Percentiles rank a stretch among this genome's conserved stretches.
Evolutionary conservation across 306 rosid species (phyloP).

Genomic region (Datisca glomerata): DNA sequence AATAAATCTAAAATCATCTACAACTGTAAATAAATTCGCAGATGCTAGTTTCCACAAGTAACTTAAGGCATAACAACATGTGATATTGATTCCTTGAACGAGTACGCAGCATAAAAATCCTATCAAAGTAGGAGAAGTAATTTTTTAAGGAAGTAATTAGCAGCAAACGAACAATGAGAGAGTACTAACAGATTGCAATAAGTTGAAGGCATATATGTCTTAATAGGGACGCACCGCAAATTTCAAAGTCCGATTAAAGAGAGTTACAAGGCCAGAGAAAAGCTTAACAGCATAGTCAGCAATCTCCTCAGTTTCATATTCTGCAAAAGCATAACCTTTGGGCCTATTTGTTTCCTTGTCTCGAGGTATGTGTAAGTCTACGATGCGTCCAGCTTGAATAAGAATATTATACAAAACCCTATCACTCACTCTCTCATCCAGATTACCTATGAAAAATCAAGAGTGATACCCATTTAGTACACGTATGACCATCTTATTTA

Average conservation of each 20-base stretch:
- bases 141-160: no score
- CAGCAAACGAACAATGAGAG: not conserved
- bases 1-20: no score
- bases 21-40: no score
- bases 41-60: no score
- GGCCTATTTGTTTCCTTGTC: constrained; percentile 73
- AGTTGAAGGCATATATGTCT: not conserved
- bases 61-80: no score
- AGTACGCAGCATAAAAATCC: no score
- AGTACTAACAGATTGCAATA: no score
- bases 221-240: constrained; percentile 51
- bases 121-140: no score
- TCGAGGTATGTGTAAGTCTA: constrained; percentile 71
- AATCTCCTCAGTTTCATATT: constrained; percentile 73
- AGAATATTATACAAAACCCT: constrained; percentile 75
- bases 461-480: not conserved
- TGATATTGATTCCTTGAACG: no score
- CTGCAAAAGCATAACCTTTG: constrained; percentile 82
- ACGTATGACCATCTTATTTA: no score
- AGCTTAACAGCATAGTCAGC: constrained; percentile 83
- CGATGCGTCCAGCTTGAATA: constrained; percentile 80
- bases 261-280: constrained; percentile 84
- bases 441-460: constrained; percentile 44
- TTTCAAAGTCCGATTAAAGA: constrained; percentile 67
- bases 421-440: constrained; percentile 87